Conservation (phyloP, 2,329 filamentous ascomycete genomes). For the Penicillium hordei region DNA sequence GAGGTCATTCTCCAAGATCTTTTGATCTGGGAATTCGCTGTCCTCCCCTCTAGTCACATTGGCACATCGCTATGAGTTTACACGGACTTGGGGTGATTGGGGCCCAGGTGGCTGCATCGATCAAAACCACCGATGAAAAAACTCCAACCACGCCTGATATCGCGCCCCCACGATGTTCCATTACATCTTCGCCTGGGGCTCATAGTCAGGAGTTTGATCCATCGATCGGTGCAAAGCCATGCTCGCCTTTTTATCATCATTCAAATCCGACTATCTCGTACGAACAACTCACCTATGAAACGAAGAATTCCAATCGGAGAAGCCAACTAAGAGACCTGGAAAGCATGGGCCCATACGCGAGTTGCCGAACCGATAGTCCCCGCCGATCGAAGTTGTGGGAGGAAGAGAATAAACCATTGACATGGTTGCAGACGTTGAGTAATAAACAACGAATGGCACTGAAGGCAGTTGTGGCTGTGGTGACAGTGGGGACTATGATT, state of each 20-base stretch:
- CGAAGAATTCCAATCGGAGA: conserved; percentile 18
- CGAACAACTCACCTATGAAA: conserved; percentile 29
- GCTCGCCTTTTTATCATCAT: conserved; percentile 47
- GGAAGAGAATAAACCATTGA: conserved; percentile 34
- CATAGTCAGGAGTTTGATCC: conserved; percentile 39
- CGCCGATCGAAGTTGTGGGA: conserved; percentile 38
- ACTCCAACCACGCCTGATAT: conserved; percentile 10
- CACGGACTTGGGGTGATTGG: conserved; percentile 29
- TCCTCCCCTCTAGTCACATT: not conserved
- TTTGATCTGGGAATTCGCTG: conserved; percentile 2
- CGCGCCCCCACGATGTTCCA: conserved; percentile 14
- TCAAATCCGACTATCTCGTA: conserved; percentile 32
- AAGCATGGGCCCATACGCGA: conserved; percentile 24
- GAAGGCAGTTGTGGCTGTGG: conserved; percentile 43
- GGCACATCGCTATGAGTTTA: conserved; percentile 20
- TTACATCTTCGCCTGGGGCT: conserved; percentile 21
- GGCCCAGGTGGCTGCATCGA: conserved; percentile 26
- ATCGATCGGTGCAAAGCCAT: conserved; percentile 41
- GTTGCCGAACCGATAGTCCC: conserved; percentile 19
- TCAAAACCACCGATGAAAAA: conserved; percentile 26
- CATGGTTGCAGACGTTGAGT: conserved; percentile 37
- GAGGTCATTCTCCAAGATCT: conserved; percentile 15
- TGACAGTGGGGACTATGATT: conserved; percentile 45
- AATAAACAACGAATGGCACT: conserved; percentile 39
- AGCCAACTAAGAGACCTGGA: conserved; percentile 36